Base-by-base conservation (phyloP, 805 yeast species). In the Wickerhamiella kurtzmanii region DNA sequence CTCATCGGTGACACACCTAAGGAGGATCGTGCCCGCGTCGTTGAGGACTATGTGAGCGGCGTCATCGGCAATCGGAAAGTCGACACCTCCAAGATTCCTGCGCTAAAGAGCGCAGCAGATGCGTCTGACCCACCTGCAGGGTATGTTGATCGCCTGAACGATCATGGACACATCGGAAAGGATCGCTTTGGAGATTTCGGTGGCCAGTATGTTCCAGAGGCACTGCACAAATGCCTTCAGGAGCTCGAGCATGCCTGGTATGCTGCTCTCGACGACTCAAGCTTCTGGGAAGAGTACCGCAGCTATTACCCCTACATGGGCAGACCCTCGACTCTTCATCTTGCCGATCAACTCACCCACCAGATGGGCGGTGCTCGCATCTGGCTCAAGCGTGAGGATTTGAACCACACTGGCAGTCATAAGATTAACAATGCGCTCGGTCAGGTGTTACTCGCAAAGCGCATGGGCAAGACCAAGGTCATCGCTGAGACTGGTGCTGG, bases 161-260 rank as follows among this genome's bases (percentile, higher is more conserved):
- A 38, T 22, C 9, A 6, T 15, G 22, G 40, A 19, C 37, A 35
- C 22, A 41, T 48, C 13, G 82, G 75, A 61, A 74, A 78, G 55
- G 81, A 89, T 48, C 73, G 82, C 52, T 89, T 89, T 58, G 99
- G 97, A 60, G 87, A 79, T 44, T 94, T 86, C 61, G 99, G 99
- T 63, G 99, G 99, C 50, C 98, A 92, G 69, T 92, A 86, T 61
- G 98, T 92, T 37, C 99, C 99, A 37, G 99, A 92, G 70, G 85
- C 94, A 19, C 70, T 92, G 60, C 89, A 88, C 66, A 76, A 94
- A 40, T 89, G 97, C 70, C 73, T 92, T 56, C 75, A 79, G 51
- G 95, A 92, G 67, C 74, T 92, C 48, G 98, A 92, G 69, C 70
- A 63, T 46, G 96, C 86, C 3, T 94, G 88, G 63, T 88, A 83